Base-by-base conservation (phyloP, 805 yeast species). In the Wickerhamiella australiensis region DNA sequence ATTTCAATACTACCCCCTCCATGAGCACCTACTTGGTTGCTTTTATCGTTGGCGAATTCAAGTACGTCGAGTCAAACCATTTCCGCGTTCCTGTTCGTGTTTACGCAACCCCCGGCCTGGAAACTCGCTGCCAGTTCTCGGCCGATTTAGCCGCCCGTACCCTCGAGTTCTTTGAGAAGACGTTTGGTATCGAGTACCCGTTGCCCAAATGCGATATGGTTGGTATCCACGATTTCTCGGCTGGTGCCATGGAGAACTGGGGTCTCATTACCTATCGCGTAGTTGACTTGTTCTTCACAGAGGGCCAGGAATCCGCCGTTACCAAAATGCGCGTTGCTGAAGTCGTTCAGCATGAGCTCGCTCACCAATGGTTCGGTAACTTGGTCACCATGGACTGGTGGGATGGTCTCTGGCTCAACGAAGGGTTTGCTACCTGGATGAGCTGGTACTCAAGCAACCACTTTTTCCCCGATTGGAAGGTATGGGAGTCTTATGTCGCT, bases 171-270 rank as follows among this genome's bases (percentile, higher is more conserved):
- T 82, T 80, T 57, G 85, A 79, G 57, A 62, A 74, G 57, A 72
- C 75, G 52, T 82, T 82, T 61, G 83, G 76, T 54, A 77, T 80
- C 57, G 76, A 78, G 46, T 85, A 82, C 60, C 92, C 94, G 20
- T 70, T 85, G 57, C 90, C 94, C 42, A 85, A 85, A 65, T 68
- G 84, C 63, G 94, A 85, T 61, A 70, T 83, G 65, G 68, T 85
- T 35, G 88, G 88, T 2, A 80, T 85, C 51, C 88, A 85, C 56
- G 77, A 82, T 47, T 82, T 80, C 61, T 76, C 84, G 27, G 87
- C 86, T 51, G 85, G 85, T 57, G 95, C 94, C 20, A 85, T 85
- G 95, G 95, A 85, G 67, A 85, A 85, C 68, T 85, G 88, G 85
- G 94, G 94, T 23, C 68, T 85, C 46, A 76, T 85, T 65, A 82